Percentiles rank a stretch among this genome's conserved stretches.
These are phyloP conservation scores for Suillus paluster DNA, from an alignment of 768 basidiomycete species.

Conservation along the genomic window DNA sequence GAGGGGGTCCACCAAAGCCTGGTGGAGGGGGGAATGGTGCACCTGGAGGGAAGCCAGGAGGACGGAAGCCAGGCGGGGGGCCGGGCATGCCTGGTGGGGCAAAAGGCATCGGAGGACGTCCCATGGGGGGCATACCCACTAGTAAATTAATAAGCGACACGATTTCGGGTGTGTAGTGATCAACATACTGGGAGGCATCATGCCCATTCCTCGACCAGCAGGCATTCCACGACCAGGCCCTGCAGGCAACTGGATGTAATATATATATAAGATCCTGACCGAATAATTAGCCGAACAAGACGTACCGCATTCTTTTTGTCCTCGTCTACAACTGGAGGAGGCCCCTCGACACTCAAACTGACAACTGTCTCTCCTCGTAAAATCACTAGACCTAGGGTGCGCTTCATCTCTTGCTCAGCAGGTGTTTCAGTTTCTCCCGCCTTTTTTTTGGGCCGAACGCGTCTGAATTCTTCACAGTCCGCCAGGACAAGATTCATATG, in stretches of 20 bases:
- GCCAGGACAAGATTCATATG: constrained; percentile 99
- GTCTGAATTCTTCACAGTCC: constrained; percentile 97
- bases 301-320: constrained; percentile 84
- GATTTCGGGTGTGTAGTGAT: constrained; percentile 14
- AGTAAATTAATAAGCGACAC: constrained; percentile 10
- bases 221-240: constrained; percentile 96
- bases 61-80: constrained; percentile 84
- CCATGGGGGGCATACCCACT: constrained; percentile 67
- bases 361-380: constrained; percentile 96
- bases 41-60: constrained; percentile 82
- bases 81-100: constrained; percentile 81
- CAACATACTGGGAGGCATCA: constrained; percentile 82
- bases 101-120: constrained; percentile 69
- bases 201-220: constrained; percentile 96
- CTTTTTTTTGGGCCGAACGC: constrained; percentile 92
- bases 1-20: constrained; percentile 81
- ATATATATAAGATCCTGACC: constrained; percentile 23
- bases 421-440: constrained; percentile 71
- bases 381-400: constrained; percentile 95
- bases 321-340: constrained; percentile 88
- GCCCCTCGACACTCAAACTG: constrained; percentile 92
- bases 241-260: constrained; percentile 62
- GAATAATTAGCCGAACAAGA: constrained; percentile 17
- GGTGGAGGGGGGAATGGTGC: constrained; percentile 83
- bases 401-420: constrained; percentile 92